These are phyloP conservation scores for Effrenium voratum DNA, from an alignment of 73 alveolate genomes.

Conservation along the genomic window DNA sequence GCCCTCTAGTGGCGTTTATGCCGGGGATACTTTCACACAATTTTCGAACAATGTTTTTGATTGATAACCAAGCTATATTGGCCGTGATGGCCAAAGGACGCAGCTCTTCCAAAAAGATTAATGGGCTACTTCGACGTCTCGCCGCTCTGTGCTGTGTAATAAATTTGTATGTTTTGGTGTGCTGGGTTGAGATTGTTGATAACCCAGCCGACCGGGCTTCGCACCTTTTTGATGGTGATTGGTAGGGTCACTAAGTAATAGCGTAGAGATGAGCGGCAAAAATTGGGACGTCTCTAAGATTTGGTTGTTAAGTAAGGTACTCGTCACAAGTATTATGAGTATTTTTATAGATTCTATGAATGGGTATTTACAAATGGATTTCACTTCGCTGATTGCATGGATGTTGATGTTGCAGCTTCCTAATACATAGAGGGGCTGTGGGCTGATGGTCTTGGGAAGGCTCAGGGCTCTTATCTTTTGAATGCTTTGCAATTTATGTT, in stretches of 20 bases:
- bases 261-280: not conserved
- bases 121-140: not conserved
- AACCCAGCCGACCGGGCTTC: too few relatives aligned
- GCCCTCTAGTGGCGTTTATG: not conserved
- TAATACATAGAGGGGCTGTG: not conserved
- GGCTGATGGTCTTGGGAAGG: not conserved
- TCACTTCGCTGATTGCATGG: not conserved
- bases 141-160: not conserved
- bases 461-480: not conserved
- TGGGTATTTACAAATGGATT: not conserved
- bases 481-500: not conserved
- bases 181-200: not conserved
- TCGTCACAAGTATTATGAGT: not conserved
- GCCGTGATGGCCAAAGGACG: conserved; percentile 17
- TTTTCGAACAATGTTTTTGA: not conserved
- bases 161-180: not conserved
- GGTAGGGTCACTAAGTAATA: not conserved
- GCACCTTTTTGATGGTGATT: too few relatives aligned
- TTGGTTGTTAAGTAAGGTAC: not conserved
- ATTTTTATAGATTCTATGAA: not conserved
- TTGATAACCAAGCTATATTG: not conserved
- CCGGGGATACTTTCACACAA: not conserved
- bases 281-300: not conserved
- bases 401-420: not conserved
- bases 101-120: not conserved